Evolutionary conservation across 139 green algal species (phyloP).

Genomic region (Parachlorella kessleri): DNA sequence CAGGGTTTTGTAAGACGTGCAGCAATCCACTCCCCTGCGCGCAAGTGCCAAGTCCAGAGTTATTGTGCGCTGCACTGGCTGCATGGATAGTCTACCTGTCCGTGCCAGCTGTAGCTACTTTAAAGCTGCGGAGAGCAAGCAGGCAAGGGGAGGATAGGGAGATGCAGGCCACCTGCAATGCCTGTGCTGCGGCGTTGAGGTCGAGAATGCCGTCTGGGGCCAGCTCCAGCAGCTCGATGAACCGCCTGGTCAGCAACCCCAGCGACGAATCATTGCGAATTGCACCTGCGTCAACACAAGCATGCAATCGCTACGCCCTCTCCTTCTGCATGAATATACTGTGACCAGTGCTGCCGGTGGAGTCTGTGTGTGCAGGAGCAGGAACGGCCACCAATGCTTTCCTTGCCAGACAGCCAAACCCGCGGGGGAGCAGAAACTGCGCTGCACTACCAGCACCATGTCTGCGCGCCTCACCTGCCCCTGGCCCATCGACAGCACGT

Average conservation of each 20-base stretch:
- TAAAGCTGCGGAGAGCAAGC: background rate
- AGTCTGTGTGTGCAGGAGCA: background rate
- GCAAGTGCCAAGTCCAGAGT: background rate
- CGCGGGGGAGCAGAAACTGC: background rate
- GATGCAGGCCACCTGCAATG: slow-evolving; percentile 58
- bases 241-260: slow-evolving; percentile 92
- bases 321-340: background rate
- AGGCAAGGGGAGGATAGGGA: background rate
- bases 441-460: background rate
- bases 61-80: background rate
- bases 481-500: background rate
- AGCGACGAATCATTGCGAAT: slow-evolving; percentile 89
- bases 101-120: background rate
- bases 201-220: slow-evolving; percentile 82
- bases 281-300: too few relatives aligned
- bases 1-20: too few relatives aligned
- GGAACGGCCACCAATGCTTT: background rate
- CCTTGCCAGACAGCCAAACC: too few relatives aligned
- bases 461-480: background rate
- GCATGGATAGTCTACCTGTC: background rate
- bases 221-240: slow-evolving; percentile 82
- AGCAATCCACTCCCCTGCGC: background rate
- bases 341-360: background rate
- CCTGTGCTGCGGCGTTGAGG: slow-evolving; percentile 89
- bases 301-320: slow-evolving; percentile 39